phyloP scores from a whole-genome alignment of 345 rosid genomes.

The Murraya koenigii region DNA sequence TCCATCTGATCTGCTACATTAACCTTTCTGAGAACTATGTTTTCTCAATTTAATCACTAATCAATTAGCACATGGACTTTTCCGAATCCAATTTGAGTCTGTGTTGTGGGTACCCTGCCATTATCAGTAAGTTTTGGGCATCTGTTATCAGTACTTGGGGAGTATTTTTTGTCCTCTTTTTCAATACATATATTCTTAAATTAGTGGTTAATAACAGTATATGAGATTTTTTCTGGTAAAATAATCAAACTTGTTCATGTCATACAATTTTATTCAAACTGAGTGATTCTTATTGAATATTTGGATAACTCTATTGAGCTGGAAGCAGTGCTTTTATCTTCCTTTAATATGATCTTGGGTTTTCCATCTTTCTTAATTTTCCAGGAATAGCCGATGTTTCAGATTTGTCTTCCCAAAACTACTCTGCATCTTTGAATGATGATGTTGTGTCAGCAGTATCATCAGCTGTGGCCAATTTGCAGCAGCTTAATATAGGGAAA shows the following conservation, averaged over 20 bases:
- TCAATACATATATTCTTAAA: neutral
- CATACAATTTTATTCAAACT: neutral
- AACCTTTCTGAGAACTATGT: neutral
- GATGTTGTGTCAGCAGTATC: conserved; percentile 18
- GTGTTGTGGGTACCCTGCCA: neutral
- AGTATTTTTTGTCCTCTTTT: neutral
- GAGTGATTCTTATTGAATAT: neutral
- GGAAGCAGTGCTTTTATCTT: neutral
- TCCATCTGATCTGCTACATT: neutral
- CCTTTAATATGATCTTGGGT: neutral
- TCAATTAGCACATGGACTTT: neutral
- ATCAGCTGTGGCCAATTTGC: conserved; percentile 27
- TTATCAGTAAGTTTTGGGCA: neutral
- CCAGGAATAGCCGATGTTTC: conserved; percentile 15
- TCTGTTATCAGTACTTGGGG: neutral
- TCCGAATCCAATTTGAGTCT: neutral
- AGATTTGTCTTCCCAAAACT: conserved; percentile 12
- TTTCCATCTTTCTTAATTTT: conserved; percentile 2
- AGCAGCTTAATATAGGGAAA: conserved; percentile 31
- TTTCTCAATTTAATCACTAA: neutral
- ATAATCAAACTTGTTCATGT: neutral
- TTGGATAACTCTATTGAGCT: neutral
- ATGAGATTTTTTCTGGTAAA: neutral
- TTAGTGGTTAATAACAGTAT: neutral
- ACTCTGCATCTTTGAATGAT: conserved; percentile 17